A percentile compares a stretch with the other conserved stretches of the same genome.
These are phyloP conservation scores for Osmanthus fragrans DNA, from an alignment of 257 asterid genomes.

Conservation along the genomic window DNA sequence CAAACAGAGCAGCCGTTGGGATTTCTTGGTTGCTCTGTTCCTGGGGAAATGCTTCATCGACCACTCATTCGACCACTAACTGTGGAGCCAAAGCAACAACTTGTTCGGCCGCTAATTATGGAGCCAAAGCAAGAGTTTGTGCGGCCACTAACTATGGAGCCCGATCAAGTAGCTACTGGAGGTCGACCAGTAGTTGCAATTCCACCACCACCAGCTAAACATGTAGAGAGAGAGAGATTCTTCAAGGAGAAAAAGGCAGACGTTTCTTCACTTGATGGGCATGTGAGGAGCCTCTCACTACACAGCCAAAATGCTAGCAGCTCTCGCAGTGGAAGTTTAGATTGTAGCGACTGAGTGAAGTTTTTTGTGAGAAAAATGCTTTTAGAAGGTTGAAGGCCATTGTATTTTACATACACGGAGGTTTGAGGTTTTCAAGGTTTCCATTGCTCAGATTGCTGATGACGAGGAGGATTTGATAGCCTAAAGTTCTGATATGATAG, in stretches of 20 bases:
- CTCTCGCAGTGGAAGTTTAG: conserved; percentile 82
- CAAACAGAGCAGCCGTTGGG: conserved; percentile 48
- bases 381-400: not conserved
- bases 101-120: conserved; percentile 24
- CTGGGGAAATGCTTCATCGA: conserved; percentile 70
- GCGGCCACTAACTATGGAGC: conserved; percentile 25
- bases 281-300: conserved; percentile 64
- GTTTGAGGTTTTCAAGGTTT: not conserved
- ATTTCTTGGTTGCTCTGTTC: conserved; percentile 54
- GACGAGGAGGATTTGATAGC: not conserved
- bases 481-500: not conserved
- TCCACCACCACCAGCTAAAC: conserved; percentile 98
- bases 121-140: conserved; percentile 40
- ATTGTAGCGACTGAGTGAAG: conserved; percentile 59
- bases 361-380: not conserved
- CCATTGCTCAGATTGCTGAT: not conserved
- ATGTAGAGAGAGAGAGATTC: conserved; percentile 80
- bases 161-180: conserved; percentile 28
- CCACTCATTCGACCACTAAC: conserved; percentile 78
- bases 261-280: conserved; percentile 50
- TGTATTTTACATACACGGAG: not conserved
- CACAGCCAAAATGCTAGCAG: conserved; percentile 84
- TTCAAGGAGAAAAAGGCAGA: conserved; percentile 75
- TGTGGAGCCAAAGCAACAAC: conserved; percentile 50
- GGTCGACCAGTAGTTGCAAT: conserved; percentile 47